Evolutionary conservation across 2,329 filamentous ascomycete genomes (phyloP), one percentile per base, ranked within the genome.

Genomic region (Epichloe uncinata): DNA sequence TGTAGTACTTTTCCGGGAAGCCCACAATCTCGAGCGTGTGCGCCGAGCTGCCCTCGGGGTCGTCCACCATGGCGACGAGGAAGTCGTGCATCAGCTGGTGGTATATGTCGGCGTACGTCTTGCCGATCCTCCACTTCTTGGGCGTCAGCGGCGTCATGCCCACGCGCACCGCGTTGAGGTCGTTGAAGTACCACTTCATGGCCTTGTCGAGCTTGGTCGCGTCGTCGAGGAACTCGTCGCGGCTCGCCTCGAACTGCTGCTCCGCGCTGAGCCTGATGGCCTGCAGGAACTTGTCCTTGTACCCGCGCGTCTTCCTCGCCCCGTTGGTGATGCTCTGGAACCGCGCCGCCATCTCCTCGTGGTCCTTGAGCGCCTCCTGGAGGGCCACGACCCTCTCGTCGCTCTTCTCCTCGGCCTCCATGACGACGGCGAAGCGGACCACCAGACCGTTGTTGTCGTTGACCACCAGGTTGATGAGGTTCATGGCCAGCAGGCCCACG

Each of bases 121-220:
- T 83, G 69, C 90, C 85, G 45, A 98, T 95, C 63, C 85, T 90
- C 93, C 93, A 98, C 66, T 93, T 95, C 69, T 87, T 91, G 8
- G 94, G 93, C 80, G 96, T 90, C 48, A 98, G 74, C 30, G 81
- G 79, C 53, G 85, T 80, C 87, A 98, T 95, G 61, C 93, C 91
- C 54, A 94, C 77, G 66, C 91, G 89, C 62, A 96, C 91, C 3
- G 88, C 89, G 66, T 94, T 95, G 37, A 98, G 77, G 65, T 98
- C 91, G 69, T 97, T 96, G 72, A 97, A 98, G 68, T 82, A 98
- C 93, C 93, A 98, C 61, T 86, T 86, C 68, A 95, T 80, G 56
- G 79, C 82, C 72, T 95, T 95, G 55, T 94, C 87, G 44, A 98
- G 74, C 59, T 79, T 81, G 46, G 83, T 78, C 0, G 93, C 87